A percentile compares a stretch with the other conserved stretches of the same genome.
Conservation (phyloP, 306 rosid genomes). For the Lathyrus aphaca region DNA sequence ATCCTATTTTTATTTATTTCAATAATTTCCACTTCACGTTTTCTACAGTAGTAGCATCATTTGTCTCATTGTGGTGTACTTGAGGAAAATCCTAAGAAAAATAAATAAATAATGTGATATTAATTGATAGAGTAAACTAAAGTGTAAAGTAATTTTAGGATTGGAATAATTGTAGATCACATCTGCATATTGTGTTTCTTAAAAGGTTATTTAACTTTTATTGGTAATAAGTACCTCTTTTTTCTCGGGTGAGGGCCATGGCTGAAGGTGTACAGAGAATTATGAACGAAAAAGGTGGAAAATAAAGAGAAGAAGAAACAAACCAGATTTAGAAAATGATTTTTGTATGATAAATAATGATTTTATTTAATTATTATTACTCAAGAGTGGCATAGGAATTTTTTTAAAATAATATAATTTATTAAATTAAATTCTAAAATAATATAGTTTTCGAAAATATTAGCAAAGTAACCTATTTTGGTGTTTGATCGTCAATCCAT, state of each 20-base stretch:
- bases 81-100: conserved; percentile 57
- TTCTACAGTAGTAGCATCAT: conserved; percentile 41
- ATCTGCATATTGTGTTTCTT: conserved; percentile 27
- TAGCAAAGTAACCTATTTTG: too few relatives aligned
- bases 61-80: conserved; percentile 60
- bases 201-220: conserved; percentile 47
- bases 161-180: conserved; percentile 32
- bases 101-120: conserved; percentile 36
- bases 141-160: conserved; percentile 37
- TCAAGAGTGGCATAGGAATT: too few relatives aligned
- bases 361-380: too few relatives aligned
- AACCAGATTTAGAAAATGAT: background rate
- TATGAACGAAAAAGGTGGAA: conserved; percentile 11
- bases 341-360: too few relatives aligned
- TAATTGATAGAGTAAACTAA: conserved; percentile 27
- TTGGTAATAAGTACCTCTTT: conserved; percentile 44
- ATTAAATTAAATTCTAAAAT: too few relatives aligned
- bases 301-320: background rate
- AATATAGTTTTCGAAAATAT: too few relatives aligned
- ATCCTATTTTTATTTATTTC: conserved; percentile 2
- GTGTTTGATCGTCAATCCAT: too few relatives aligned
- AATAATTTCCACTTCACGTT: conserved; percentile 49
- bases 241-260: conserved; percentile 41
- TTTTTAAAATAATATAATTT: too few relatives aligned
- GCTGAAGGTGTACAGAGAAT: conserved; percentile 35